These are phyloP conservation scores for Porodaedalea pini DNA, from an alignment of 1,284 basidiomycete genomes.

Conservation along the genomic window DNA sequence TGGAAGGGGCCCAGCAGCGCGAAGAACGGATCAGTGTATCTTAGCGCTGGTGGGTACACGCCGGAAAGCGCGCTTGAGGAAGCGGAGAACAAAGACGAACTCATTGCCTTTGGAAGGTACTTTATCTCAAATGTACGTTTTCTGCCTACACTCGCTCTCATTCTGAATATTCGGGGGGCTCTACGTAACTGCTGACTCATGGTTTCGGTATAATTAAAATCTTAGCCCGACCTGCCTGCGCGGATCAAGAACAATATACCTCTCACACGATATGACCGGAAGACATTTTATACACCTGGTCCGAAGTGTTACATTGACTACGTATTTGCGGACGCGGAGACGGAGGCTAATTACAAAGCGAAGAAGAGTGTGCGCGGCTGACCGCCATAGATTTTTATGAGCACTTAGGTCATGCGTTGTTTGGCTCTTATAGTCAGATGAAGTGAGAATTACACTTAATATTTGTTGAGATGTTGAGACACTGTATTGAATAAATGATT, in stretches of 20 bases:
- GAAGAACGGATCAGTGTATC: slow-evolving; percentile 31
- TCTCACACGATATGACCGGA: slow-evolving; percentile 26
- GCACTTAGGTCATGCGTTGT: too few relatives aligned
- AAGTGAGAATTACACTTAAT: too few relatives aligned
- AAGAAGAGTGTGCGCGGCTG: not conserved
- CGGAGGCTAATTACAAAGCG: slow-evolving; percentile 6
- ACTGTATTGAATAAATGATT: too few relatives aligned
- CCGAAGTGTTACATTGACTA: slow-evolving; percentile 17
- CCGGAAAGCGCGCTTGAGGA: slow-evolving; percentile 30
- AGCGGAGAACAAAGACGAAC: slow-evolving; percentile 34
- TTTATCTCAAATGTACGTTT: slow-evolving; percentile 47
- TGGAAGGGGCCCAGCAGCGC: slow-evolving; percentile 24
- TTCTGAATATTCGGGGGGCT: not conserved
- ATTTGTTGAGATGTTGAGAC: too few relatives aligned
- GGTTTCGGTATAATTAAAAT: too few relatives aligned
- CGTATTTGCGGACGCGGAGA: slow-evolving; percentile 13
- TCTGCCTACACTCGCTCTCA: not conserved
- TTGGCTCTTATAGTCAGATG: too few relatives aligned
- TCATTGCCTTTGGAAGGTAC: slow-evolving; percentile 45
- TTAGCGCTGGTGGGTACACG: slow-evolving; percentile 35
- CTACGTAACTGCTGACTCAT: too few relatives aligned
- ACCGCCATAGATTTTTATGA: too few relatives aligned
- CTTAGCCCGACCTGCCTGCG: slow-evolving; percentile 41
- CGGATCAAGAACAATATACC: slow-evolving; percentile 30
- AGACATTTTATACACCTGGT: slow-evolving; percentile 26